These are phyloP conservation scores for Papiliotrema fonsecae DNA, from an alignment of 1,284 basidiomycete species.

Conservation along the genomic window DNA sequence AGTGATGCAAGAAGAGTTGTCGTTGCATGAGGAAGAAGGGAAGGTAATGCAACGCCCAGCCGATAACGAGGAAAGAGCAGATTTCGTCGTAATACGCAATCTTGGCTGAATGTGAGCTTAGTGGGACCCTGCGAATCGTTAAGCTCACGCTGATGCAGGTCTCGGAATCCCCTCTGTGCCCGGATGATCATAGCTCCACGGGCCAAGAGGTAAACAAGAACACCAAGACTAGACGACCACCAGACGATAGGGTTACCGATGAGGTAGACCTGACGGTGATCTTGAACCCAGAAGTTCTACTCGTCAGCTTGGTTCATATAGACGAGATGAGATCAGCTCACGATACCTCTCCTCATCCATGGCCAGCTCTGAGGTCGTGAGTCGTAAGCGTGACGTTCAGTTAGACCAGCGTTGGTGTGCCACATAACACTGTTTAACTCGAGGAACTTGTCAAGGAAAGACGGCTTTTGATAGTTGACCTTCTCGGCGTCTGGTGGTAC, in stretches of 20 bases:
- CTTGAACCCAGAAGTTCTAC: conserved; percentile 96
- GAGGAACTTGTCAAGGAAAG: conserved; percentile 83
- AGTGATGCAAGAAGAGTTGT: conserved; percentile 95
- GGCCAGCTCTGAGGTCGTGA: conserved; percentile 91
- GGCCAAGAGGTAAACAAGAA: conserved; percentile 62
- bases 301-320: conserved; percentile 5
- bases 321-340: conserved; percentile 50
- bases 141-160: conserved; percentile 80
- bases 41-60: conserved; percentile 90
- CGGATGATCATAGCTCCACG: conserved; percentile 79
- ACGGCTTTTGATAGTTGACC: conserved; percentile 81
- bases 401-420: conserved; percentile 93
- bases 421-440: conserved; percentile 96
- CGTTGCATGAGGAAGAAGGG: conserved; percentile 96
- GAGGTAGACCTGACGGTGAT: conserved; percentile 90
- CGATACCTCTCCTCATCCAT: conserved; percentile 81
- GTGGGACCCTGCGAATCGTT: not conserved
- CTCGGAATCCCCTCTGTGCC: conserved; percentile 82
- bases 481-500: conserved; percentile 66
- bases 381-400: conserved; percentile 90
- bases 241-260: conserved; percentile 91
- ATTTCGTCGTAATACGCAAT: conserved; percentile 87
- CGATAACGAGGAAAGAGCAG: conserved; percentile 86
- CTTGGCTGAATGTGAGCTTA: conserved; percentile 56
- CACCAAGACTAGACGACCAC: conserved; percentile 73